Evolutionary conservation across 441 rosid genomes (phyloP).

Genomic region (Gossypium laxum): DNA sequence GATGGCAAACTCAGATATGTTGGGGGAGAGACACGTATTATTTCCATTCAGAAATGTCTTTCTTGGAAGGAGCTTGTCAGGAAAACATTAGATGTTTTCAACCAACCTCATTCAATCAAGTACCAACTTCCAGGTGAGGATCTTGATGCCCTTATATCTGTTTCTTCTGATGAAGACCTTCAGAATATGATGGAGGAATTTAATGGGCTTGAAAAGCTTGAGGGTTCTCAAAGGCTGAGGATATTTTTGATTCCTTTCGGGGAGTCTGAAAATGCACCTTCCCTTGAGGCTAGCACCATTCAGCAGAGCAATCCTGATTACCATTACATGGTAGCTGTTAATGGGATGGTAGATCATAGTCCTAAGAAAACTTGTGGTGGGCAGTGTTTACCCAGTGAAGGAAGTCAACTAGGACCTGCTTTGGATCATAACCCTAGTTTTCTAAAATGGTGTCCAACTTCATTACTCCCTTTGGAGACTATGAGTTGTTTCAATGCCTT

Average conservation of each 20-base stretch:
- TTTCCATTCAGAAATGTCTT: constrained; percentile 33
- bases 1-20: constrained; percentile 52
- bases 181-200: constrained; percentile 59
- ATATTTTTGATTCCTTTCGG: constrained; percentile 40
- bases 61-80: constrained; percentile 42
- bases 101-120: constrained; percentile 40
- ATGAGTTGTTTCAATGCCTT: constrained; percentile 25
- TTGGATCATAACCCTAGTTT: constrained; percentile 31
- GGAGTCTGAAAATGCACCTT: constrained; percentile 26
- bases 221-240: constrained; percentile 43
- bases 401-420: constrained; percentile 25
- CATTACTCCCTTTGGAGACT: constrained; percentile 28
- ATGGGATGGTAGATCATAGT: constrained; percentile 32
- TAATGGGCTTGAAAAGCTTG: constrained; percentile 31
- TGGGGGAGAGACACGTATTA: constrained; percentile 50
- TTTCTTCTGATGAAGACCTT: constrained; percentile 50
- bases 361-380: constrained; percentile 25
- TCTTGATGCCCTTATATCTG: constrained; percentile 54
- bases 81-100: constrained; percentile 37
- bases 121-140: constrained; percentile 70
- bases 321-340: constrained; percentile 33
- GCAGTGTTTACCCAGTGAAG: constrained; percentile 26
- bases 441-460: constrained; percentile 19
- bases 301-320: constrained; percentile 32
- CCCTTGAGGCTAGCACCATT: constrained; percentile 26